Evolutionary conservation across 495 filamentous ascomycete species (phyloP).

Genomic region (Podospora pseudoanserina): DNA sequence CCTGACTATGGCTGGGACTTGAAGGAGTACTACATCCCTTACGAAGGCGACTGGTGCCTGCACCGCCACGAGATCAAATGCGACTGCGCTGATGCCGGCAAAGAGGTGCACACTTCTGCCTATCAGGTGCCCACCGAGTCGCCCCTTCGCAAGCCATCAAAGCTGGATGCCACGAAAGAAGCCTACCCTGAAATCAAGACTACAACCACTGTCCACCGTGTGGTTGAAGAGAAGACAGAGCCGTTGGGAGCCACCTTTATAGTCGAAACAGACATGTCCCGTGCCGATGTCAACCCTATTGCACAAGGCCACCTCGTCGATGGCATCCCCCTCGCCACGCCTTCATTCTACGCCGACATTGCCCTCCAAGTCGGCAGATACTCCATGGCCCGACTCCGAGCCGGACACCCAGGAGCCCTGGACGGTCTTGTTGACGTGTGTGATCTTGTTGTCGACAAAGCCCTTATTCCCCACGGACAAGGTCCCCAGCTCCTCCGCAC

Average conservation of each 20-base stretch:
- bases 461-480: constrained; percentile 52
- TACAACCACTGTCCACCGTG: constrained; percentile 36
- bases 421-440: constrained; percentile 52
- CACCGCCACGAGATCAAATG: too few relatives aligned
- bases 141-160: constrained; percentile 55
- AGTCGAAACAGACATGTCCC: constrained; percentile 59
- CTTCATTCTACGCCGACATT: constrained; percentile 67
- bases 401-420: constrained; percentile 32
- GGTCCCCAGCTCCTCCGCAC: constrained; percentile 4
- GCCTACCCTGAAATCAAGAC: constrained; percentile 41
- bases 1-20: constrained; percentile 70
- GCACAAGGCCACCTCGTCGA: constrained; percentile 67
- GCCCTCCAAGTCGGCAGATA: constrained; percentile 65
- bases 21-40: constrained; percentile 78
- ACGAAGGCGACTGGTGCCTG: constrained; percentile 48
- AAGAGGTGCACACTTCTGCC: too few relatives aligned
- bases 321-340: constrained; percentile 42
- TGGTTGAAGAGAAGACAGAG: constrained; percentile 53
- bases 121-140: too few relatives aligned
- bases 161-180: constrained; percentile 19
- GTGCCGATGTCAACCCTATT: constrained; percentile 52
- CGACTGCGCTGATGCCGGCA: too few relatives aligned
- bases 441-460: constrained; percentile 58
- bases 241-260: constrained; percentile 49
- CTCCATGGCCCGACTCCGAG: constrained; percentile 42